phyloP scores from a whole-genome alignment of 352 stramenopile species.

The Globisporangium megalacanthum region DNA sequence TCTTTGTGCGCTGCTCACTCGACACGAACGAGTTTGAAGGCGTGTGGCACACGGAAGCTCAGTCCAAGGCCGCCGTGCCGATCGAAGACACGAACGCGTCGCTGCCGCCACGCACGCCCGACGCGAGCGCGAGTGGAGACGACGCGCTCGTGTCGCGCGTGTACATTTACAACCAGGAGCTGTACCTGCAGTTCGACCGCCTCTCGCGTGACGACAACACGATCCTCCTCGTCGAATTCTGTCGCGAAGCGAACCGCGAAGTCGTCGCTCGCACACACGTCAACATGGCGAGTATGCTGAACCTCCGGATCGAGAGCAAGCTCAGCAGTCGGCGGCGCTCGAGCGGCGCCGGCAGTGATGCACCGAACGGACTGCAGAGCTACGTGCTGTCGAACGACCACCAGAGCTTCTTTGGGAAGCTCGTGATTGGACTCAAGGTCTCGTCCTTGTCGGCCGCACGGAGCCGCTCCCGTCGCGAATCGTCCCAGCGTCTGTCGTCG shows the following conservation, averaged over 20 bases:
- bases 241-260: slow-evolving; percentile 61
- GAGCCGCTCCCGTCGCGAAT: slow-evolving; percentile 25
- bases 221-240: slow-evolving; percentile 78
- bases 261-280: slow-evolving; percentile 78
- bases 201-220: slow-evolving; percentile 84
- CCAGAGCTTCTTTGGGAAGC: slow-evolving; percentile 81
- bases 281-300: slow-evolving; percentile 79
- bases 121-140: neutral
- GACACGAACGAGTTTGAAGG: slow-evolving; percentile 83
- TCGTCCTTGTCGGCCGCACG: slow-evolving; percentile 52
- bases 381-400: slow-evolving; percentile 82
- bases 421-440: slow-evolving; percentile 57
- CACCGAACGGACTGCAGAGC: slow-evolving; percentile 33
- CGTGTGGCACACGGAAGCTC: slow-evolving; percentile 79
- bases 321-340: slow-evolving; percentile 10
- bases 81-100: slow-evolving; percentile 18
- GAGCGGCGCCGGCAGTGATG: slow-evolving; percentile 17
- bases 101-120: neutral
- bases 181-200: slow-evolving; percentile 81
- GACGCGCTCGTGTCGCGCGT: slow-evolving; percentile 23
- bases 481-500: slow-evolving; percentile 26
- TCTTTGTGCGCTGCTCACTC: slow-evolving; percentile 80
- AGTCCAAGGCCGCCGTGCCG: slow-evolving; percentile 46
- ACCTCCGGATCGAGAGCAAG: slow-evolving; percentile 23
- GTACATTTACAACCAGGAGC: slow-evolving; percentile 75